Conservation (phyloP, 257 asterid genomes). For the Striga asiatica region DNA sequence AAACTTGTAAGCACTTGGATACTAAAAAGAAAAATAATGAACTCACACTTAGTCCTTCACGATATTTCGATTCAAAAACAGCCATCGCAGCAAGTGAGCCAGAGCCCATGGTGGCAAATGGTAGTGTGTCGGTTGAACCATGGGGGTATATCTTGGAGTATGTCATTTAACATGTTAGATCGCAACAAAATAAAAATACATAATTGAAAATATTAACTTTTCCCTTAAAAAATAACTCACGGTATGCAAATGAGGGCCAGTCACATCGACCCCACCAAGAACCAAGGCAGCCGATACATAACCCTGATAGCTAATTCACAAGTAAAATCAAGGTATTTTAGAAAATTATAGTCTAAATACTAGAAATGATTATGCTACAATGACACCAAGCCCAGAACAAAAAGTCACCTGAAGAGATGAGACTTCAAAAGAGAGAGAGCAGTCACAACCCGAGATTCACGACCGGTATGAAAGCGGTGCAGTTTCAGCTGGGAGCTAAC, state of each 20-base stretch:
- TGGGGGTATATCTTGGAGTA: slow-evolving; percentile 79
- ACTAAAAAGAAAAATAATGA: slow-evolving; percentile 7
- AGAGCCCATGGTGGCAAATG: slow-evolving; percentile 98
- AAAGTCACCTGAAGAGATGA: slow-evolving; percentile 69
- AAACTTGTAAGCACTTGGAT: not conserved
- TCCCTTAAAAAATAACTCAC: slow-evolving; percentile 35
- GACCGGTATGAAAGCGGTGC: slow-evolving; percentile 82
- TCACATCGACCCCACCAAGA: slow-evolving; percentile 89
- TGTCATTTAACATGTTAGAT: slow-evolving; percentile 14
- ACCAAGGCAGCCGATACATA: slow-evolving; percentile 89
- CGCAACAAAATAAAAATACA: not conserved
- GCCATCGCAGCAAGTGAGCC: slow-evolving; percentile 99
- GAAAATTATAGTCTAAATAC: slow-evolving; percentile 5
- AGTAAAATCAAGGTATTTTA: slow-evolving; percentile 13
- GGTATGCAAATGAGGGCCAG: slow-evolving; percentile 91
- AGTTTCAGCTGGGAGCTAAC: slow-evolving; percentile 88
- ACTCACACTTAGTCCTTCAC: slow-evolving; percentile 78
- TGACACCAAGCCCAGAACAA: slow-evolving; percentile 4
- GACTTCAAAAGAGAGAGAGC: slow-evolving; percentile 78
- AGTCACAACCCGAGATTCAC: slow-evolving; percentile 89
- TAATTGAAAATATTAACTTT: not conserved
- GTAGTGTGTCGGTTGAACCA: slow-evolving; percentile 95
- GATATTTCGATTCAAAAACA: slow-evolving; percentile 75
- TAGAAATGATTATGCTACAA: slow-evolving; percentile 1
- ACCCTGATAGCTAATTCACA: slow-evolving; percentile 64